Base-by-base conservation (phyloP, 2,329 filamentous ascomycete genomes). In the Xylariaceae sp. region DNA sequence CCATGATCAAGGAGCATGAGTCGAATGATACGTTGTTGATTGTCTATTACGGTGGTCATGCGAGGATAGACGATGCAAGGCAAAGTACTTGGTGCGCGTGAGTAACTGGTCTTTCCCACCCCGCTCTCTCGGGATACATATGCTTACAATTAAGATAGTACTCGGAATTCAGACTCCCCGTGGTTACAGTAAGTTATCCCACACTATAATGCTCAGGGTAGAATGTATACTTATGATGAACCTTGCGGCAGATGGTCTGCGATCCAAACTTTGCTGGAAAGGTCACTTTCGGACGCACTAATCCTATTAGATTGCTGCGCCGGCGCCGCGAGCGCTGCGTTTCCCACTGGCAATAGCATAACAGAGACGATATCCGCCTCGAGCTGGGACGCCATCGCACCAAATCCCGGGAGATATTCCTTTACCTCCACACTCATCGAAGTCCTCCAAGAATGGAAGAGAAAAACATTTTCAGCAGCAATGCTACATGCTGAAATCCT, bases 311-410 rank as follows among this genome's bases (percentile, higher is more conserved):
- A 84, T 63, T 84, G 82, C 60, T 85, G 82, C 61, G 81, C 82
- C 6, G 81, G 81, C 10, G 82, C 82, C 33, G 82, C 82, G 37
- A 84, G 81, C 55, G 81, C 81, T 11, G 83, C 81, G 0, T 83
- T 83, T 45, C 78, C 81, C 4, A 82, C 75, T 15, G 81, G 82
- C 15, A 77, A 77, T 58, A 83, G 81, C 64, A 82, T 83, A 60
- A 85, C 81, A 3, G 82, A 84, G 68, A 83, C 81, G 7, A 84
- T 85, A 58, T 84, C 81, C 4, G 82, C 82, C 3, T 84, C 81
- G 2, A 83, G 81, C 46, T 85, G 81, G 81, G 81, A 85, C 53
- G 81, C 81, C 36, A 83, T 83, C 45, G 81, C 82, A 9, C 81
- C 82, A 0, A 79, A 83, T 52, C 82, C 82, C 10, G 81, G 82